Percentiles rank a stretch among this genome's conserved stretches.
Conservation (phyloP, 345 rosid genomes). For the Populus simonii region DNA sequence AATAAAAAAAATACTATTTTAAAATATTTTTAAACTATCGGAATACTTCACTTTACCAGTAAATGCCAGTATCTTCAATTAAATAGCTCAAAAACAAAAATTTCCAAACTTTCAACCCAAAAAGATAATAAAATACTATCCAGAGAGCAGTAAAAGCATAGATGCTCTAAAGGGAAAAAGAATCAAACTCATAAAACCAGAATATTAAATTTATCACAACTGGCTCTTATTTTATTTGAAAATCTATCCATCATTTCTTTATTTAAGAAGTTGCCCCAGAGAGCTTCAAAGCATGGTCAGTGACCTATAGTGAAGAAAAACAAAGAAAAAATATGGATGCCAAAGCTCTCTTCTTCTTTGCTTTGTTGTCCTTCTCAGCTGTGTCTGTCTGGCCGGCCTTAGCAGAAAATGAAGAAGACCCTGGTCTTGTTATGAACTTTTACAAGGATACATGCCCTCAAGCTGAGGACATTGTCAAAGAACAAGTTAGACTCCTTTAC, state of each 20-base stretch:
- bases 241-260: conserved; percentile 12
- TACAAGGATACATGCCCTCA: conserved; percentile 92
- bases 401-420: conserved; percentile 47
- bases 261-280: conserved; percentile 30
- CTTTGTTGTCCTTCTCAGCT: conserved; percentile 47
- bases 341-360: conserved; percentile 41
- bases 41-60: too few relatives aligned
- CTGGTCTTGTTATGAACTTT: conserved; percentile 75
- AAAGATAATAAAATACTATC: too few relatives aligned
- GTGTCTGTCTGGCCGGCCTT: conserved; percentile 29
- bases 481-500: conserved; percentile 89
- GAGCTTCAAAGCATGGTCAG: conserved; percentile 8
- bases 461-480: conserved; percentile 86
- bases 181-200: background rate
- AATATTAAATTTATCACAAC: background rate
- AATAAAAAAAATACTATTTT: too few relatives aligned
- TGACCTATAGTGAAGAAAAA: conserved; percentile 15
- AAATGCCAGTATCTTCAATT: too few relatives aligned
- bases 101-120: too few relatives aligned
- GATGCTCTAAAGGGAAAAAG: background rate
- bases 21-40: too few relatives aligned
- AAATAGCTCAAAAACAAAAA: too few relatives aligned
- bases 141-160: background rate
- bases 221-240: background rate
- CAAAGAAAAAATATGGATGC: conserved; percentile 40